Evolutionary conservation across 2,329 filamentous ascomycete species (phyloP), one percentile per base, ranked within the genome.

Genomic region (Pseudocercospora eumusae): DNA sequence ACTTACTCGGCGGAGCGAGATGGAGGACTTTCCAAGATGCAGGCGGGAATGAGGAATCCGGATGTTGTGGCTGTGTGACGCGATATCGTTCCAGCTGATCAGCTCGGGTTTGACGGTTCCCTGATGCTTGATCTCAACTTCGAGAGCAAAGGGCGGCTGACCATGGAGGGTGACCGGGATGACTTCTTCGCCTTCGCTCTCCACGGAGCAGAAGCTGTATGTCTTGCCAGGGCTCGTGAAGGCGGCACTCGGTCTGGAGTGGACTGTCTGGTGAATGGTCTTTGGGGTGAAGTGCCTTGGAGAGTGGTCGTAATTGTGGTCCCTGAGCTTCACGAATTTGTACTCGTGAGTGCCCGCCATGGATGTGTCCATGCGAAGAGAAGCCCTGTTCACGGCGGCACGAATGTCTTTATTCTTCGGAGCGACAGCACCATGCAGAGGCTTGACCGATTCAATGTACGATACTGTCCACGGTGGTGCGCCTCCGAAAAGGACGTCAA

Each of bases 131-230:
- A 99, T 91, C 71, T 93, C 92, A 23, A 98, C 84, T 74, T 98
- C 95, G 4, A 99, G 81, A 53, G 88, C 88, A 79, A 99, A 99
- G 0, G 95, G 95, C 6, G 93, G 86, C 15, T 88, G 82, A 42
- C 95, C 95, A 62, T 89, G 89, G 18, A 99, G 83, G 1, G 85
- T 88, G 62, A 99, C 89, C 0, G 93, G 93, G 59, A 99, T 96
- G 44, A 86, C 87, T 72, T 99, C 93, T 70, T 96, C 91, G 36
- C 73, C 73, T 31, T 88, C 86, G 56, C 89, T 85, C 70, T 96
- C 91, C 53, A 92, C 88, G 75, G 92, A 89, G 78, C 95, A 99
- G 77, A 93, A 96, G 74, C 95, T 96, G 81, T 97, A 97, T 0
- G 91, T 93, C 75, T 95, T 95, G 15, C 93, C 93, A 2, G 93